phyloP scores from a whole-genome alignment of 495 filamentous ascomycete species.

The Bathelium albidoporum region DNA sequence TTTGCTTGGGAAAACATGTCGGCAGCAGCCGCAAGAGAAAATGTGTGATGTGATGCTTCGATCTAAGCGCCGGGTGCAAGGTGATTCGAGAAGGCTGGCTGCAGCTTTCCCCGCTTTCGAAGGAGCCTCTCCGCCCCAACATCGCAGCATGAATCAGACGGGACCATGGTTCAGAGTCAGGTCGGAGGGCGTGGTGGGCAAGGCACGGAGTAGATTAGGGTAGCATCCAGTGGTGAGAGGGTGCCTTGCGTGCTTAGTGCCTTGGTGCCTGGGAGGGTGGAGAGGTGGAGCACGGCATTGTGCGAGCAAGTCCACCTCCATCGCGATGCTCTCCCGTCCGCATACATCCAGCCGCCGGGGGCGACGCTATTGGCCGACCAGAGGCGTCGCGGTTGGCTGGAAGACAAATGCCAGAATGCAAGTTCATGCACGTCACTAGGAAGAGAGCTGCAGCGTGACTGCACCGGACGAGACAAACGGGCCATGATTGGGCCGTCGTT shows the following conservation, averaged over 20 bases:
- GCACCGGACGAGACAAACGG: background rate
- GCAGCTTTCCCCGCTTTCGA: conserved; percentile 1
- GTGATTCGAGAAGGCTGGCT: conserved; percentile 2
- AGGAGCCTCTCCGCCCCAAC: background rate
- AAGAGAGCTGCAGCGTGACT: background rate
- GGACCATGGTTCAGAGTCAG: no score
- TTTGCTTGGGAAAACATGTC: background rate
- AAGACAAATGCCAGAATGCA: background rate
- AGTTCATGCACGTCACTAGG: background rate
- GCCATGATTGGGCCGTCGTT: background rate
- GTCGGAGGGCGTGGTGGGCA: no score
- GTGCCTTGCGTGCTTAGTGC: background rate
- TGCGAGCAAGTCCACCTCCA: no score
- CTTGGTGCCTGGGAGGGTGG: background rate
- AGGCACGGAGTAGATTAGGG: background rate
- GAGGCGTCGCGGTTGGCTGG: background rate
- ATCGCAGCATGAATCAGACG: background rate
- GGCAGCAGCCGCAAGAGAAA: background rate
- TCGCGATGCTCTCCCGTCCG: background rate
- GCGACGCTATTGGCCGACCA: background rate
- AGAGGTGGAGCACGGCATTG: no score
- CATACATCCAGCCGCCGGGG: background rate
- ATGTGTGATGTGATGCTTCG: background rate
- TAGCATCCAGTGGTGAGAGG: no score
- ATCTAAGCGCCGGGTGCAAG: conserved; percentile 1